phyloP scores from a whole-genome alignment of 2,329 filamentous ascomycete species.

The Dothidotthia symphoricarpi region DNA sequence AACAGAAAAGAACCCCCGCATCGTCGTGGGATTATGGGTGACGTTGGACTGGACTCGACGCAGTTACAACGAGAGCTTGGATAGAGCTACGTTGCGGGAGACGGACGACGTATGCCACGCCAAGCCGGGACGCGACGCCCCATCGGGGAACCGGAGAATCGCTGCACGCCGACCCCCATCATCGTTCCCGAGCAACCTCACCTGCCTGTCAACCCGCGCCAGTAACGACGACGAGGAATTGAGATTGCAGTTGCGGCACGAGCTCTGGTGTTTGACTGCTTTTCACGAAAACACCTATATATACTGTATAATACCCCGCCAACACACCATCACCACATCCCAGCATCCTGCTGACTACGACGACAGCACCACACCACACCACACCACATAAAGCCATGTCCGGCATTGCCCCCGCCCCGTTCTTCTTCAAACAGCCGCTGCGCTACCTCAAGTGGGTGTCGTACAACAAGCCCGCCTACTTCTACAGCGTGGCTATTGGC shows the following conservation, averaged over 20 bases:
- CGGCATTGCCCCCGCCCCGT: slow-evolving; percentile 42
- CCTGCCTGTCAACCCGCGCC: slow-evolving; percentile 8
- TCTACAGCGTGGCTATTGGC: slow-evolving; percentile 80
- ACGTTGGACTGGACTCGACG: slow-evolving; percentile 19
- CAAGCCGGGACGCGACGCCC: slow-evolving; percentile 25
- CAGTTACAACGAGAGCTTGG: not conserved
- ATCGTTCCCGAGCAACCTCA: slow-evolving; percentile 10
- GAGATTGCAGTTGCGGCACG: too few relatives aligned
- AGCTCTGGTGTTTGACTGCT: too few relatives aligned
- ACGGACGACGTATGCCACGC: slow-evolving; percentile 43
- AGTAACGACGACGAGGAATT: slow-evolving; percentile 18
- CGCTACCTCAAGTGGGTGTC: slow-evolving; percentile 86
- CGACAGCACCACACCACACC: too few relatives aligned
- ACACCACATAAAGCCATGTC: slow-evolving; percentile 53
- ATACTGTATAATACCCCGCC: not conserved
- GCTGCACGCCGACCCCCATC: slow-evolving; percentile 13
- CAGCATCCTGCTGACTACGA: too few relatives aligned
- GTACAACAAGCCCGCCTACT: slow-evolving; percentile 84
- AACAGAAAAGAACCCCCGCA: slow-evolving; percentile 74
- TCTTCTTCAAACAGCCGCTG: slow-evolving; percentile 81
- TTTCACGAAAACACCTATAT: not conserved
- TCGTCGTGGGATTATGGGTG: slow-evolving; percentile 48
- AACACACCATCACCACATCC: too few relatives aligned
- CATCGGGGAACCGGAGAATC: slow-evolving; percentile 24
- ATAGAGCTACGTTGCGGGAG: slow-evolving; percentile 14